Base-by-base conservation (phyloP, 306 rosid genomes). In the Senna siamea region DNA sequence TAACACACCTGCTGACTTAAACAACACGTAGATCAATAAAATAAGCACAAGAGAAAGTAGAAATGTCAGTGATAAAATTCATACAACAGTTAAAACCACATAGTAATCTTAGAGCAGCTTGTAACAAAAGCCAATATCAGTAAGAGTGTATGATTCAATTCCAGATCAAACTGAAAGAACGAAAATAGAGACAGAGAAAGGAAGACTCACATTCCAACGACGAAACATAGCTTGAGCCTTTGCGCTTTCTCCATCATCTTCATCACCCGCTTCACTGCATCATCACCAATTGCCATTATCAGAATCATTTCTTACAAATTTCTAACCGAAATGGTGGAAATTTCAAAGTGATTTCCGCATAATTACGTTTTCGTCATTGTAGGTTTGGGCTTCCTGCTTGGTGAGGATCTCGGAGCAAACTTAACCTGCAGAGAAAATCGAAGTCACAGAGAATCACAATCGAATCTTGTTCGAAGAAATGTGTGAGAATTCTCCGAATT, bases 351-450 rank as follows among this genome's bases (percentile, higher is more conserved):
- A 79, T 46, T 20, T 60, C 40, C 7, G 19, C 44, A 56, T 40
- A 72, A 68, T 32, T 87, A 90, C 96, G 54, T 69, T 82, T 80
- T 53, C 7, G 63, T 34, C 7, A 69, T 20, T 2, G 35, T 43
- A 5, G 83, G 61, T 30, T 69, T 81, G 55, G 73, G 74, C 35
- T 72, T 86, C 38, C 73, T 62, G 46, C 80, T 80, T 17, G 77
- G 73, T 22, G 73, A 54, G 47, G 82, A 51, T 80, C 57, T 89
- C 37, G 98, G 98, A 7, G 69, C 6, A 76, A 76, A 93, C 79
- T 75, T 90, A 1, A 26, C 22, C 95, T 87, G 87, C 37, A 59
- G 6, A 74, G 4, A 52, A 28, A 77, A 38, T 41, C 32, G 41
- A 20, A 32, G 38, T 38, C 43, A 34, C 11, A 7, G 4, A 17